Conservation (phyloP, 2,329 filamentous ascomycete species). For the Alternaria conjuncta region DNA sequence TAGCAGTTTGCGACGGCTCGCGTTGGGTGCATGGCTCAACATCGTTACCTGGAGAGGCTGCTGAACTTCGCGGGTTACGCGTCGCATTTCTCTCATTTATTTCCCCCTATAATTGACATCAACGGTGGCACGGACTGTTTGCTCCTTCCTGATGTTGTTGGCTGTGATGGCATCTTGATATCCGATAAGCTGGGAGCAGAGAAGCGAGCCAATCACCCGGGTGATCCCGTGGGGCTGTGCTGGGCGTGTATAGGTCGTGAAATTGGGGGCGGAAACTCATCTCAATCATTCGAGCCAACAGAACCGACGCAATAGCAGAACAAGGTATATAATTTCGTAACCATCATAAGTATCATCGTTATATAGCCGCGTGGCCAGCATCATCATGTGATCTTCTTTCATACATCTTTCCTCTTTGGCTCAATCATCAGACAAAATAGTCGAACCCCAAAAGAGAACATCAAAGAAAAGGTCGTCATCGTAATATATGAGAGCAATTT, state of each 20-base stretch:
- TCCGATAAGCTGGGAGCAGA: neutral
- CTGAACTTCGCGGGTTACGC: neutral
- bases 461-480: neutral
- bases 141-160: neutral
- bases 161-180: neutral
- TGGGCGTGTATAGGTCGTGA: neutral
- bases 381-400: slow-evolving; percentile 4
- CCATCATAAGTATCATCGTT: slow-evolving; percentile 14
- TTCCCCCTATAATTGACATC: neutral
- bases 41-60: neutral
- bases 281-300: neutral
- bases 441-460: neutral
- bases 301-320: neutral
- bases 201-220: neutral
- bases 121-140: neutral
- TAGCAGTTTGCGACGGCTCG: neutral
- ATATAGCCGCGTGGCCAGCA: slow-evolving; percentile 18
- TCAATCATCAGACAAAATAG: slow-evolving; percentile 7
- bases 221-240: neutral
- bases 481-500: neutral
- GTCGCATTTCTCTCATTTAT: neutral
- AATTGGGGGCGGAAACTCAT: neutral
- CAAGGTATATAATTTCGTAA: slow-evolving; percentile 13
- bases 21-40: neutral
- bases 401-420: slow-evolving; percentile 22